Evolutionary conservation across 345 rosid genomes (phyloP).

Genomic region (Corymbia maculata): DNA sequence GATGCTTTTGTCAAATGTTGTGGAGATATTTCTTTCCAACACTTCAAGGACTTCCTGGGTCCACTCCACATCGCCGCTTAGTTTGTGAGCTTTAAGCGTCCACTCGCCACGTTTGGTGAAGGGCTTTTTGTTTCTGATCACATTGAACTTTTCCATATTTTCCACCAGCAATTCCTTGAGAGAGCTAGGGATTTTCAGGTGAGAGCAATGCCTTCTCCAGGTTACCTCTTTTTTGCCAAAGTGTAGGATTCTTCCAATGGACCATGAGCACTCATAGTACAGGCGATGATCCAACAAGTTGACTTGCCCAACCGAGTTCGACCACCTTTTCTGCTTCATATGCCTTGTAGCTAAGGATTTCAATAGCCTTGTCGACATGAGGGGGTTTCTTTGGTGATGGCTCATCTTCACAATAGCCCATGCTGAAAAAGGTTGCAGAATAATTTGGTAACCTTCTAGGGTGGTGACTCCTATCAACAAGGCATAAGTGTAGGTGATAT

Average conservation of each 20-base stretch:
- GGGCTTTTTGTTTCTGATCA: not conserved
- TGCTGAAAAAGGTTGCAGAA: not conserved
- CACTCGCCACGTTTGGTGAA: not conserved
- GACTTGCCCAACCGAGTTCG: not conserved
- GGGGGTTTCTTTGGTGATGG: not conserved
- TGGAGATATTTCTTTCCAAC: not conserved
- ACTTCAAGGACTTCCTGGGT: not conserved
- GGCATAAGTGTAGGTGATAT: conserved; percentile 12
- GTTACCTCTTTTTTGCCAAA: not conserved
- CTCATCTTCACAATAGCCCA: not conserved
- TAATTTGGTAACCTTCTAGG: conserved; percentile 8
- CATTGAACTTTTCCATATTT: not conserved
- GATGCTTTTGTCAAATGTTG: not conserved
- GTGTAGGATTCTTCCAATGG: not conserved
- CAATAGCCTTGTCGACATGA: not conserved
- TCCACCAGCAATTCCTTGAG: not conserved
- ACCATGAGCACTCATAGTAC: too few relatives aligned
- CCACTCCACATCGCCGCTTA: not conserved
- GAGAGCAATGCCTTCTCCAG: not conserved
- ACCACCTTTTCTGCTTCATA: not conserved
- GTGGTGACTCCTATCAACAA: conserved; percentile 18
- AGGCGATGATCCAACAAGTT: not conserved
- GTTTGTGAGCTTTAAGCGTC: not conserved
- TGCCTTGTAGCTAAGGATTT: not conserved
- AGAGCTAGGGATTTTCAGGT: not conserved